Base-by-base conservation (phyloP, 148 eudicot genomes). In the Euryodendron excelsum region DNA sequence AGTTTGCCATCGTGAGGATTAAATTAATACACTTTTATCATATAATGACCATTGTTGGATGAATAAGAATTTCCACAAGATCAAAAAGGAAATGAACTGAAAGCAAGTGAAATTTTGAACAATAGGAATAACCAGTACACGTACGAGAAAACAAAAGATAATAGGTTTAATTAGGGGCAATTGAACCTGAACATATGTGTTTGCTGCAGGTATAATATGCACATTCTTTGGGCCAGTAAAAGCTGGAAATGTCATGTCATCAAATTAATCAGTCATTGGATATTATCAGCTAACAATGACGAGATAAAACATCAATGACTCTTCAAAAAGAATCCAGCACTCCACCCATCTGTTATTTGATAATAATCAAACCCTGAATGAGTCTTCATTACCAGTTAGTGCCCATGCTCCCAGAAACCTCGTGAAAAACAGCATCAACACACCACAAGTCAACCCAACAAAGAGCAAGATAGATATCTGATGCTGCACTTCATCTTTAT, bases 141-240 rank as follows among this genome's bases (percentile, higher is more conserved):
- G 41, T 18, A 33, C 5, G 30, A 36, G 71, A 39, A 56, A 66
- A 45, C 31, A 28, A 33, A 27, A 45, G 31, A 59, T n/a, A 63
- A 69, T 33, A 37, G 44, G 67, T 27, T 66, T 80, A 9, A 18
- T 67, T 56, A 36, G 23, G 20, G 48, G 45, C 61, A 76, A 25
- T 64, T 75, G 75, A 48, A 95, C 99, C 98, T 95, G 99, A 79
- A 91, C 85, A 74, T 95, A 95, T 44, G 93, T 84, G 78, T 95
- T 86, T 71, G 93, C 97, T 63, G 99, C 96, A 79, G 93, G 88
- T 82, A 93, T 74, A 69, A 95, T 87, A 71, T 95, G 91, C 20
- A 62, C 79, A 78, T 91, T 91, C 77, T 87, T 89, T 21, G 92
- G 82, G 72, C 99, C 99, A 25, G 97, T 81, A 79, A 93, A 93